Percentiles rank a stretch among this genome's conserved stretches.
Evolutionary conservation across 75 land plant species (phyloP).

Genomic region (Selaginella moellendorffii): DNA sequence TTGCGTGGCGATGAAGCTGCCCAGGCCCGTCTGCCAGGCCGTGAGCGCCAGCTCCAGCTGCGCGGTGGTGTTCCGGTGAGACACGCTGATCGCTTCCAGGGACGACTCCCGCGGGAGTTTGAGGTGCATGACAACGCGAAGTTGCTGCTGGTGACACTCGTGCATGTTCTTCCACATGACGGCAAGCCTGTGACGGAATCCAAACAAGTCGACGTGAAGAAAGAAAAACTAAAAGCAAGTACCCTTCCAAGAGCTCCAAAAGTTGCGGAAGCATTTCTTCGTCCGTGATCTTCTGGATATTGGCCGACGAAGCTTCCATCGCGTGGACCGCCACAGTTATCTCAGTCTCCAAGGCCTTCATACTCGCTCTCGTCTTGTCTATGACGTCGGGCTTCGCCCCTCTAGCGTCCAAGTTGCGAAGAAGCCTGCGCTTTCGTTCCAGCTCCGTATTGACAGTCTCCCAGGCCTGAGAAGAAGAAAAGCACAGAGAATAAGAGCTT

Average conservation of each 20-base stretch:
- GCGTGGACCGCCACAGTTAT: constrained; percentile 3
- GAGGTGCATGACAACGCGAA: not conserved
- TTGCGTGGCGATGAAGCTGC: not conserved
- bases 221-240: not conserved
- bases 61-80: not conserved
- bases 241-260: constrained; percentile 1
- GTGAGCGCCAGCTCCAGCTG: not conserved
- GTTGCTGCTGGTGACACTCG: constrained; percentile 1
- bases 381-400: not conserved
- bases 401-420: not conserved
- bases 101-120: not conserved
- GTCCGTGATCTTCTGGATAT: constrained; percentile 1
- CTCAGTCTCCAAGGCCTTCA: constrained; percentile 4
- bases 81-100: not conserved
- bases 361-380: constrained; percentile 3
- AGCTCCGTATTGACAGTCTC: not conserved
- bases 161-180: constrained; percentile 1
- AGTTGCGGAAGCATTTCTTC: constrained; percentile 6
- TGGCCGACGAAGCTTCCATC: not conserved
- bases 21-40: not conserved
- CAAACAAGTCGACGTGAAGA: not conserved
- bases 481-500: too few relatives aligned
- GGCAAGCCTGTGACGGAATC: not conserved
- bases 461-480: constrained; percentile 1
- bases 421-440: not conserved